Evolutionary conservation across 2,329 filamentous ascomycete species (phyloP), one percentile per base, ranked within the genome.

Genomic region (Neopestalotiopsis sp.): DNA sequence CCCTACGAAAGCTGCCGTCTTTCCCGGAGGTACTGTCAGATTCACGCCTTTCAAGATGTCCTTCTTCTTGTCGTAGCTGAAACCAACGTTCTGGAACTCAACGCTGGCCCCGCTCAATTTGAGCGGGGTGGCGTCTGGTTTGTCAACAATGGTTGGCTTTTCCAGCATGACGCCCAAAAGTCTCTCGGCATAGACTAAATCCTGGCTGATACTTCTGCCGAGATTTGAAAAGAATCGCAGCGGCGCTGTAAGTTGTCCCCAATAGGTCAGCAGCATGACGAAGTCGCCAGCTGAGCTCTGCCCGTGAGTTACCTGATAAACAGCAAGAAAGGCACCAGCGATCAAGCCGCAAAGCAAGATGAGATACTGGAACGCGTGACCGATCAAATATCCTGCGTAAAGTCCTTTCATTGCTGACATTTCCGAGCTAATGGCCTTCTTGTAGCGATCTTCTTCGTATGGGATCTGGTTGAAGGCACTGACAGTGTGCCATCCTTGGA

Each of bases 231-330:
- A 93, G 78, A 92, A 93, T 72, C 90, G 90, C 66, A 94, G 84
- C 2, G 92, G 92, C 1, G 88, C 86, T 59, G 91, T 91, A 49
- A 94, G 84, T 75, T 94, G 91, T 20, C 87, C 87, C 91, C 93
- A 93, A 78, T 94, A 94, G 66, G 90, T 91, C 70, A 94, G 81
- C 17, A 94, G 83, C 80, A 90, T 89, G 67, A 92, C 89, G 73
- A 94, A 93, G 71, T 91, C 86, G 67, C 91, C 91, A 12, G 91
- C 83, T 5, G 87, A 88, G 4, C 88, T 86, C 66, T 86, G 79
- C 1, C 86, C 86, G n/a, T 84, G 85, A 2, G 86, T 90, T 67
- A 94, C 90, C 71, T 92, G 90, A 76, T 90, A 92, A 0, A 90
- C 86, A 1, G 87, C 87, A 56, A 90, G 73, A 73, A 88, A 88